Evolutionary conservation across 2,329 filamentous ascomycete genomes (phyloP), one percentile per base, ranked within the genome.

Genomic region (Cladorrhinum sp.): DNA sequence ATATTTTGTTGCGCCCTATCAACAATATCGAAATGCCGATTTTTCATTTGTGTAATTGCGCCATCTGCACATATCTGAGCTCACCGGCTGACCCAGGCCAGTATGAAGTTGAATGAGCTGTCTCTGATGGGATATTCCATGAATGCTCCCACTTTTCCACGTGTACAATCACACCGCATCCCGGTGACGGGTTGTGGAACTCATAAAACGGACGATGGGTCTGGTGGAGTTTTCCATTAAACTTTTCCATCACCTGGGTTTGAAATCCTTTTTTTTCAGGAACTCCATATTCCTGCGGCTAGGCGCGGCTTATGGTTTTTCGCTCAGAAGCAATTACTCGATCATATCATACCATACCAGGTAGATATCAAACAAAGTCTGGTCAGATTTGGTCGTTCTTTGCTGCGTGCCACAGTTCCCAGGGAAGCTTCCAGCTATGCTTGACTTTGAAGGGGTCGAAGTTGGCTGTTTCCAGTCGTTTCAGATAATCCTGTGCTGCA

Each of bases 401-500:
- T 10, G 80, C 67, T 2, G 82, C 77, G 58, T 79, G 77, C 81
- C 82, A 86, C 18, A 86, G 73, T 63, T 84, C 90, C 87, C 91
- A 96, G 0, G 95, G 92, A 63, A 98, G 74, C 71, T 86, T 93
- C 95, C 95, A 98, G 65, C 72, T 85, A 75, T 73, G 84, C 80
- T 63, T 86, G 72, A 79, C 87, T 69, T 76, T 90, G 86, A 76
- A 98, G 68, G 83, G 81, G 73, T 99, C 89, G 72, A 99, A 99
- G 72, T 98, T 88, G 4, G 84, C 82, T 66, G 86, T 85, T 74
- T 99, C 87, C 39, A 99, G 74, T 53, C 84, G 84, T 59, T 91
- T 81, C 16, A 99, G 75, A 82, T 93, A 99, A 63, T 94, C 79
- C 20, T 85, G 82, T 0, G 92, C 91, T 1, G 91, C 84, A 0